phyloP scores from a whole-genome alignment of 306 rosid species.

The Dryas alaskensis region DNA sequence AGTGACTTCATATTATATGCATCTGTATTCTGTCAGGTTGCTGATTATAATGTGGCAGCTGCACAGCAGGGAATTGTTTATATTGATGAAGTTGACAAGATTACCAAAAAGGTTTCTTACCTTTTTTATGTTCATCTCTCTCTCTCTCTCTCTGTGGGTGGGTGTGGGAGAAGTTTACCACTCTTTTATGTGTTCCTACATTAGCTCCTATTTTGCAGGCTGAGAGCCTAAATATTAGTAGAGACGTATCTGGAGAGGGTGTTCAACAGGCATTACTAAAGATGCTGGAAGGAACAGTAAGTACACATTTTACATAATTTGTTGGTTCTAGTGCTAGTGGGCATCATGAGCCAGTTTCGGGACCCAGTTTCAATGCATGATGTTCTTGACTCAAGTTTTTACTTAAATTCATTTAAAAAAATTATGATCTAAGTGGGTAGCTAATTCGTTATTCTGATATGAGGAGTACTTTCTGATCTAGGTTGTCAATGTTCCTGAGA shows the following conservation, averaged over 20 bases:
- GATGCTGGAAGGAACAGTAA: slow-evolving; percentile 99
- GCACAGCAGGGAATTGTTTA: slow-evolving; percentile 98
- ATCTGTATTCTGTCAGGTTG: slow-evolving; percentile 52
- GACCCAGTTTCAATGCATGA: neutral
- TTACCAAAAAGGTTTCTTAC: slow-evolving; percentile 78
- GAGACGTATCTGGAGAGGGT: slow-evolving; percentile 99
- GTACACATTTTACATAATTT: slow-evolving; percentile 31
- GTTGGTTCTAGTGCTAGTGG: neutral
- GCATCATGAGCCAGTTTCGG: neutral
- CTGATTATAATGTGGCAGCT: slow-evolving; percentile 93
- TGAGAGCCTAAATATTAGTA: slow-evolving; percentile 92
- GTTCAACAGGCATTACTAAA: slow-evolving; percentile 95
- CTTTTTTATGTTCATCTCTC: neutral
- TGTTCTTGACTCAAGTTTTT: neutral
- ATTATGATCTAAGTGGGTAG: neutral
- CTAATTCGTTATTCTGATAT: slow-evolving; percentile 22
- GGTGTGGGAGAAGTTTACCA: neutral
- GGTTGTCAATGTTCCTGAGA: slow-evolving; percentile 98
- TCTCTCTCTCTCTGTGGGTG: slow-evolving; percentile 3
- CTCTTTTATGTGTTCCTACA: slow-evolving; percentile 5
- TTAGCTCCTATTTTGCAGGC: slow-evolving; percentile 57
- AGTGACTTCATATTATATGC: neutral
- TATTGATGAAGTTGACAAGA: slow-evolving; percentile 98
- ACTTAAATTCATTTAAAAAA: neutral
- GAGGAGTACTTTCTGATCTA: slow-evolving; percentile 36